Percentiles rank a stretch among this genome's conserved stretches.
Conservation (phyloP, 1,284 basidiomycete genomes). For the Macrocystidia cucumis region DNA sequence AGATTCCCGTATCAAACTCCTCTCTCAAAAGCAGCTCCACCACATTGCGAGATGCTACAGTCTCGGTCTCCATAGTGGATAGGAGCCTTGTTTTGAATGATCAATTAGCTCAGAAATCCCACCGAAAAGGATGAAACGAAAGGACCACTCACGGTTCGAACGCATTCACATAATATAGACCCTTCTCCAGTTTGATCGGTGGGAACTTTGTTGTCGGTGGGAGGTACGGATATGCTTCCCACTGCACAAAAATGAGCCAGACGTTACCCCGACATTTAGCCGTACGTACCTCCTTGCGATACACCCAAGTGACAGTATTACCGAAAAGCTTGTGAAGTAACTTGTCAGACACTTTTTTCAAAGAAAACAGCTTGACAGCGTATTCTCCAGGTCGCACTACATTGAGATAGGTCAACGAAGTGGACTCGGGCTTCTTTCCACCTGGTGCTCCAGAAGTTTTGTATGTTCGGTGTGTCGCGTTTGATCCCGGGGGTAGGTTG, state of each 20-base stretch:
- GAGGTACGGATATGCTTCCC: slow-evolving; percentile 73
- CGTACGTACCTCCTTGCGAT: slow-evolving; percentile 68
- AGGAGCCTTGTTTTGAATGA: no score
- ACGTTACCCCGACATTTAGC: no score
- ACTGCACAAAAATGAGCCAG: slow-evolving; percentile 40
- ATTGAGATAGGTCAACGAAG: slow-evolving; percentile 84
- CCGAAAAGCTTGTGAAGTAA: slow-evolving; percentile 68
- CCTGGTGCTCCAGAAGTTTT: slow-evolving; percentile 59
- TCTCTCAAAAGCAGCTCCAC: slow-evolving; percentile 72
- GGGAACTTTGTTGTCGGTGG: slow-evolving; percentile 66
- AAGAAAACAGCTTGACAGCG: slow-evolving; percentile 88
- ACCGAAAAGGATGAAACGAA: no score
- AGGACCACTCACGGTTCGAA: slow-evolving; percentile 79
- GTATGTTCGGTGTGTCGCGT: slow-evolving; percentile 62
- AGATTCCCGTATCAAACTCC: slow-evolving; percentile 57
- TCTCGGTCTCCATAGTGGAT: slow-evolving; percentile 91
- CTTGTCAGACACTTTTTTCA: slow-evolving; percentile 52
- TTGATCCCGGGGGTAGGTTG: slow-evolving; percentile 34
- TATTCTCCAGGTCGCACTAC: slow-evolving; percentile 50
- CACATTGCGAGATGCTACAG: slow-evolving; percentile 75
- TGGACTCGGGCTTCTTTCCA: slow-evolving; percentile 70
- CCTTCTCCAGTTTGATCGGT: slow-evolving; percentile 66
- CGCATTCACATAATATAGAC: slow-evolving; percentile 85
- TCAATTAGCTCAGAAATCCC: slow-evolving; percentile 3
- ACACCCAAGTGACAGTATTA: slow-evolving; percentile 76